Conservation (phyloP, 371 early-diverging fungal species). For the Mucor velutinosus region DNA sequence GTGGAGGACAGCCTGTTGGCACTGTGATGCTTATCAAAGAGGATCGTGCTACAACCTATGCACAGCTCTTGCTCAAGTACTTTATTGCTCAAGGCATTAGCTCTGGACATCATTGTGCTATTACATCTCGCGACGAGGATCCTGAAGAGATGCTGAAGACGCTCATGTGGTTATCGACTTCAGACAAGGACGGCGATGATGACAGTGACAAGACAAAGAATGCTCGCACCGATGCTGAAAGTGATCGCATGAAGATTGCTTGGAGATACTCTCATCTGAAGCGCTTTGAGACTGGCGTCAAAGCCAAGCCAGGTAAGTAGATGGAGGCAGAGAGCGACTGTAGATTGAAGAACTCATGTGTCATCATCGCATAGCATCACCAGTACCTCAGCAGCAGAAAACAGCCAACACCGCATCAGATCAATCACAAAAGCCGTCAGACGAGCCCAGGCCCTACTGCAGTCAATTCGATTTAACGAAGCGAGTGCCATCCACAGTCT, state of each 20-base stretch:
- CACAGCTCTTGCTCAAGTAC: constrained; percentile 77
- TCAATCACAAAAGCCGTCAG: constrained; percentile 9
- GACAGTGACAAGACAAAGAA: constrained; percentile 47
- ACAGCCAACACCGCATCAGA: constrained; percentile 7
- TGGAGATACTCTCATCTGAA: constrained; percentile 90
- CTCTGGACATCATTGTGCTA: constrained; percentile 71
- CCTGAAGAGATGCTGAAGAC: constrained; percentile 57
- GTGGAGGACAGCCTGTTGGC: constrained; percentile 88
- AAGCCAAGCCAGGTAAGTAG: constrained; percentile 33
- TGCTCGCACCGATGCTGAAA: constrained; percentile 38
- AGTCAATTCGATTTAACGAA: constrained; percentile 81
- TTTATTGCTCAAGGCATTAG: constrained; percentile 87
- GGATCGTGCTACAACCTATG: constrained; percentile 85
- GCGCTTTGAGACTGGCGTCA: constrained; percentile 58
- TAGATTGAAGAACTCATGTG: not conserved
- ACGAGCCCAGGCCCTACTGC: constrained; percentile 62
- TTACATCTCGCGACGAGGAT: constrained; percentile 70
- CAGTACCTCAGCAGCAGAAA: constrained; percentile 14
- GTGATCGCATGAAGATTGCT: constrained; percentile 85
- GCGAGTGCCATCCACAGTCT: constrained; percentile 48
- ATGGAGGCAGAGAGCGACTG: not conserved
- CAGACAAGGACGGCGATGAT: constrained; percentile 53
- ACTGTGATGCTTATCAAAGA: constrained; percentile 78
- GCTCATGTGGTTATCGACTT: constrained; percentile 62
- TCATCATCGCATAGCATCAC: constrained; percentile 21